Conservation (phyloP, 1,284 basidiomycete species). For the Boletus sp. region DNA sequence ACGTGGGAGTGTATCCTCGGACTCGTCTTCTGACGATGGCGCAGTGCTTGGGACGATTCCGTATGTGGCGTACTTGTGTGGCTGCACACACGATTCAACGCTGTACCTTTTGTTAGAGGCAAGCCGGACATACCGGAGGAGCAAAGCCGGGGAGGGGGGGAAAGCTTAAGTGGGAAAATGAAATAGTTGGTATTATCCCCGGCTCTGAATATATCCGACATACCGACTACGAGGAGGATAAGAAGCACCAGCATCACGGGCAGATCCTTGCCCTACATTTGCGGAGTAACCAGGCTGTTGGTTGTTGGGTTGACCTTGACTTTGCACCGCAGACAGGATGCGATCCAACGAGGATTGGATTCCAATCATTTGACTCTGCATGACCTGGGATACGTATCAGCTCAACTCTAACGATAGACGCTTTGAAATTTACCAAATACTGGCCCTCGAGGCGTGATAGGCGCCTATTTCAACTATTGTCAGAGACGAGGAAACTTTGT, state of each 20-base stretch:
- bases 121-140: conserved; percentile 60
- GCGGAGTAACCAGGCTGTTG: conserved; percentile 33
- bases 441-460: conserved; percentile 80
- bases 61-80: conserved; percentile 87
- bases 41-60: conserved; percentile 81
- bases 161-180: conserved; percentile 40
- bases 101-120: background rate
- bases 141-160: conserved; percentile 87
- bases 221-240: conserved; percentile 38
- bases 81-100: conserved; percentile 40
- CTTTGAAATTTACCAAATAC: conserved; percentile 53
- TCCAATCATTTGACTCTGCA: conserved; percentile 88
- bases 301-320: conserved; percentile 39
- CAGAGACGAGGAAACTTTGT: conserved; percentile 11
- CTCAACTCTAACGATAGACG: conserved; percentile 20
- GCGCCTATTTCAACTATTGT: conserved; percentile 46
- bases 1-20: conserved; percentile 79
- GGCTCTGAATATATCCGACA: conserved; percentile 11
- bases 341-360: conserved; percentile 83
- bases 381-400: conserved; percentile 44
- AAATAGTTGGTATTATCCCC: conserved; percentile 7
- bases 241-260: conserved; percentile 21
- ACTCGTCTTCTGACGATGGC: conserved; percentile 82
- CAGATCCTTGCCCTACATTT: conserved; percentile 18
- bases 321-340: conserved; percentile 66